Percentiles rank a stretch among this genome's conserved stretches.
These are phyloP conservation scores for Aegle marmelos DNA, from an alignment of 345 rosid species.

Conservation along the genomic window DNA sequence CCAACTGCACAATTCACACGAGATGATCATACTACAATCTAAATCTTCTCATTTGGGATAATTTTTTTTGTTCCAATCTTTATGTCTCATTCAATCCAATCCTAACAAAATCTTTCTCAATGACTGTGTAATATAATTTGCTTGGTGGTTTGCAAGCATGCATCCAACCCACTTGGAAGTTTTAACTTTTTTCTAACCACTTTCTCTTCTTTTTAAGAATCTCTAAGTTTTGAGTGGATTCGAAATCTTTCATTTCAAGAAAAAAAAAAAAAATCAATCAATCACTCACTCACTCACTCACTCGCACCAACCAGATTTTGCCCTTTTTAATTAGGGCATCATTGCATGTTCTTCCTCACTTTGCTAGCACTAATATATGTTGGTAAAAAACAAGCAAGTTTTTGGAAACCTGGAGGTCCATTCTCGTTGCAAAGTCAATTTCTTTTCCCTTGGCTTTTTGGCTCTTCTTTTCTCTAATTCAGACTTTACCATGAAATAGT, in stretches of 20 bases:
- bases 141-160: conserved; percentile 11
- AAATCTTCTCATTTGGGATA: no score
- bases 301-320: background rate
- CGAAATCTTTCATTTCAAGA: background rate
- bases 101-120: conserved; percentile 4
- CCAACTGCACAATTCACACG: no score
- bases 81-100: background rate
- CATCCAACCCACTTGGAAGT: conserved; percentile 20
- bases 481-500: background rate
- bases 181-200: background rate
- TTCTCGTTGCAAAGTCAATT: background rate
- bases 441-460: background rate
- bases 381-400: background rate
- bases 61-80: no score
- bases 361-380: background rate
- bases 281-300: background rate
- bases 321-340: background rate
- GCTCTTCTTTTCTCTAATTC: background rate
- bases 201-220: conserved; percentile 11
- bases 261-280: background rate
- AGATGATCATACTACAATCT: no score
- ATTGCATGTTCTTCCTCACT: background rate
- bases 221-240: conserved; percentile 1
- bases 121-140: background rate
- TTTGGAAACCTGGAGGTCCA: background rate